Evolutionary conservation across 106 monocot species (phyloP).

Genomic region (Acorus calamus): DNA sequence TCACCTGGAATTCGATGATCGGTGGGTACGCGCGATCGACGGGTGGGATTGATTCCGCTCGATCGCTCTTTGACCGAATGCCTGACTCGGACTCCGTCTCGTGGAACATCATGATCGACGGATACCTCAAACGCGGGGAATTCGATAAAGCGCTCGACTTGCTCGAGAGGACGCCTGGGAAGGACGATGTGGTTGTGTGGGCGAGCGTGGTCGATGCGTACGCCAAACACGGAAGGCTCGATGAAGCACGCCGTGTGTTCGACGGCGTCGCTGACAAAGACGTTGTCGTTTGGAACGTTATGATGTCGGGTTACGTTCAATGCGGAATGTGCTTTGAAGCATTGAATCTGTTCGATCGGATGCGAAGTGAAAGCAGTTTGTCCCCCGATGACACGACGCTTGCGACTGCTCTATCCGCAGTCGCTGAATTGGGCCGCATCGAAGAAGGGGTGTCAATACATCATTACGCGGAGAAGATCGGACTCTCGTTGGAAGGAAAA

Average conservation of each 20-base stretch:
- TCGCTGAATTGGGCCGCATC: constrained; percentile 27
- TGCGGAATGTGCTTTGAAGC: constrained; percentile 27
- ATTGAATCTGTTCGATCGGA: constrained; percentile 26
- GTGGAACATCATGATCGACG: constrained; percentile 51
- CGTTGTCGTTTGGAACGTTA: constrained; percentile 38
- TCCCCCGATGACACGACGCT: constrained; percentile 29
- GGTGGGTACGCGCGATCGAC: constrained; percentile 19
- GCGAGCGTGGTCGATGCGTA: constrained; percentile 30
- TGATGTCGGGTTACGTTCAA: constrained; percentile 36
- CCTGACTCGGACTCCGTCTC: constrained; percentile 26
- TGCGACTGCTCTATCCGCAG: constrained; percentile 29
- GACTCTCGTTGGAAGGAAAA: constrained; percentile 27
- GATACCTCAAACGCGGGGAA: constrained; percentile 24
- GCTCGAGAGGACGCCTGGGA: constrained; percentile 34
- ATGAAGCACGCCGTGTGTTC: constrained; percentile 18
- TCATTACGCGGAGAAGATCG: constrained; percentile 16
- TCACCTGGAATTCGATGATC: constrained; percentile 55
- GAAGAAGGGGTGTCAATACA: constrained; percentile 31
- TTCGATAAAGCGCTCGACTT: constrained; percentile 19
- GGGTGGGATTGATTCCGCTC: constrained; percentile 15
- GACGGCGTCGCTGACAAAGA: constrained; percentile 37
- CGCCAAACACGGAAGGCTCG: constrained; percentile 26
- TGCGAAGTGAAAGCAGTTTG: constrained; percentile 14
- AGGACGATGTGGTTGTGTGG: constrained; percentile 34
- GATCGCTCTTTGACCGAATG: constrained; percentile 30